Evolutionary conservation across 2,329 filamentous ascomycete species (phyloP), one percentile per base, ranked within the genome.

Genomic region (Xylaria sp.): DNA sequence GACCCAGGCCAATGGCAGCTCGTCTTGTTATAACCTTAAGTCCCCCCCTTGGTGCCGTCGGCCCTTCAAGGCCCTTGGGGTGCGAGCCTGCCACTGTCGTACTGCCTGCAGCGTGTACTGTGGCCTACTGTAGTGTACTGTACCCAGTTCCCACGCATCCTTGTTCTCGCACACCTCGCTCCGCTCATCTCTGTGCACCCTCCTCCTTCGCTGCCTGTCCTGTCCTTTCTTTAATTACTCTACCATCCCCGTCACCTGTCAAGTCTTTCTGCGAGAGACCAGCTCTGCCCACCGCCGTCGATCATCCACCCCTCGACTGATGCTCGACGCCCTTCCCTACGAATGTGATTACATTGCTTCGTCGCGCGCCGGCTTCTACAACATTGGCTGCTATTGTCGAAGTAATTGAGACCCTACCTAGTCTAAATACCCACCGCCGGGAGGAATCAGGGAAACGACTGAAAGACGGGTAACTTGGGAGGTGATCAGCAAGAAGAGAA

Each of bases 191-290:
- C 54, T 57, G 54, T 68, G 69, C 62, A 69, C 69, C 65, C 65
- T 68, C 62, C 41, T 52, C 54, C 39, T 44, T 71, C 69, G 58
- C 66, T 71, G 51, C 66, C 63, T 63, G 41, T 41, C 63, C 55
- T 63, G 44, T 55, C 61, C 50, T 67, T 72, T 70, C 57, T 56
- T 67, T 65, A 67, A 67, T 65, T 68, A 59, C 65, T 63, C 50
- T 65, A 64, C 64, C 65, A 72, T 67, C 67, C 70, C 65, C 69
- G 67, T 69, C 63, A 58, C 25, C 66, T 23, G 31, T 52, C 44
- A 41, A 50, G 65, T 65, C 66, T 72, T 68, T 66, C 65, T 70
- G 66, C 52, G 68, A 69, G 65, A 69, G 55, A 66, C 63, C 66
- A 69, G 57, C 65, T 58, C 65, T 51, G 41, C 55, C 58, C 65